phyloP scores from a whole-genome alignment of 495 filamentous ascomycete genomes.

The Darksidea phi region DNA sequence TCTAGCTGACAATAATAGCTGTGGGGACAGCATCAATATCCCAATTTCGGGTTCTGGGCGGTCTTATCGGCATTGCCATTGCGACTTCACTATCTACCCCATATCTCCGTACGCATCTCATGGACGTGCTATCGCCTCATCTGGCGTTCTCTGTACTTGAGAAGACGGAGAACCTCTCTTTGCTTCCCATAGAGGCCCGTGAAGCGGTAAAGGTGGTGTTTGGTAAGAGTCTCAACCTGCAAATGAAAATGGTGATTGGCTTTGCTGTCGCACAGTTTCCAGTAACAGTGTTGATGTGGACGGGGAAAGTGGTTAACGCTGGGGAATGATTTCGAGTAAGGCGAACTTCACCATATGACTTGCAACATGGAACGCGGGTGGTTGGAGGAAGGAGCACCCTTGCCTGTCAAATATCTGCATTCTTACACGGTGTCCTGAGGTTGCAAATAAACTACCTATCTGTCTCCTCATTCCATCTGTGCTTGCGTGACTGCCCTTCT shows the following conservation, averaged over 20 bases:
- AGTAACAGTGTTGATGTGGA: neutral
- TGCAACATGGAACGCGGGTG: no score
- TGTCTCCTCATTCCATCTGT: slow-evolving; percentile 1
- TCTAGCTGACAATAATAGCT: no score
- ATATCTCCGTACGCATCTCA: no score
- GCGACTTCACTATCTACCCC: no score
- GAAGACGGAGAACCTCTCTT: no score
- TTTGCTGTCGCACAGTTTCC: neutral
- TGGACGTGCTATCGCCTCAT: no score
- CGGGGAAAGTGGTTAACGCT: neutral
- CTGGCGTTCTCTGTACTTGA: no score
- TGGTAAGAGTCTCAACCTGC: neutral
- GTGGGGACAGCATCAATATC: no score
- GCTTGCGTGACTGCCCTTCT: neutral
- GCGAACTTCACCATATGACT: neutral
- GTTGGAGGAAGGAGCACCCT: no score
- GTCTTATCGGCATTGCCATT: no score
- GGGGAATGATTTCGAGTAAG: no score
- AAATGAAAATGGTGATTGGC: neutral
- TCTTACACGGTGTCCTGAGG: slow-evolving; percentile 2
- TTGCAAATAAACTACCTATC: neutral
- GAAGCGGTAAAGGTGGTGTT: neutral
- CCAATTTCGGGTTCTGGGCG: no score
- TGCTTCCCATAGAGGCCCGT: neutral
- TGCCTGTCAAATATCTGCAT: slow-evolving; percentile 10